These are phyloP conservation scores for Elaeis guineensis DNA, from an alignment of 176 grass and related monocot genomes.

Conservation along the genomic window DNA sequence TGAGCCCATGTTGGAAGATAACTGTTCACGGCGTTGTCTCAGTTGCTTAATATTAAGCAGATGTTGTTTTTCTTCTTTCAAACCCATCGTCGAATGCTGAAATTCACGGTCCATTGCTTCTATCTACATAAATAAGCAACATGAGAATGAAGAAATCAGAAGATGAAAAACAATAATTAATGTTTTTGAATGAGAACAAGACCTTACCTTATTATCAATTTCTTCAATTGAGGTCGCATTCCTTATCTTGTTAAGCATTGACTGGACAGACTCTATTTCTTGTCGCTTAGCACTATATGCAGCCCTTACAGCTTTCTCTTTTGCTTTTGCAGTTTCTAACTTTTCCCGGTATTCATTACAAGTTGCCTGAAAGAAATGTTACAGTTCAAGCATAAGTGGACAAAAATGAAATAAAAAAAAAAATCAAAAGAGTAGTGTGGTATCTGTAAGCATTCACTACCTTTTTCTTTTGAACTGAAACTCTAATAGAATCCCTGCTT, in stretches of 20 bases:
- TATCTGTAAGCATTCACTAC: slow-evolving; percentile 24
- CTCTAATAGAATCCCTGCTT: slow-evolving; percentile 59
- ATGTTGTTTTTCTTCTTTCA: slow-evolving; percentile 72
- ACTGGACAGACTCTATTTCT: slow-evolving; percentile 49
- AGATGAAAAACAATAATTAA: neutral
- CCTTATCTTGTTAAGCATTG: slow-evolving; percentile 66
- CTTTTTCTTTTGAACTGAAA: slow-evolving; percentile 56
- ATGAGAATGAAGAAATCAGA: slow-evolving; percentile 3
- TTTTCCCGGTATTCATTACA: slow-evolving; percentile 41
- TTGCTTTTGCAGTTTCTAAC: slow-evolving; percentile 38
- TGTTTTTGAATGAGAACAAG: neutral
- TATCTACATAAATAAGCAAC: slow-evolving; percentile 48
- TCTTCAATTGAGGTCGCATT: slow-evolving; percentile 85
- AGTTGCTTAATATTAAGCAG: slow-evolving; percentile 88
- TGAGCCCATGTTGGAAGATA: slow-evolving; percentile 50
- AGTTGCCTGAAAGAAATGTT: slow-evolving; percentile 33
- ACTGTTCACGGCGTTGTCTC: slow-evolving; percentile 59
- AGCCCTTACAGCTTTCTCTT: slow-evolving; percentile 58
- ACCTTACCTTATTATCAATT: slow-evolving; percentile 71
- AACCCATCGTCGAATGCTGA: slow-evolving; percentile 72
- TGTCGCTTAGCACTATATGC: slow-evolving; percentile 50
- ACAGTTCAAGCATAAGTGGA: slow-evolving; percentile 7
- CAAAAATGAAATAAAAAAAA: slow-evolving; percentile 21
- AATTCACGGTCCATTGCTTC: slow-evolving; percentile 49
- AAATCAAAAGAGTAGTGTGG: slow-evolving; percentile 14